Evolutionary conservation across 2,329 filamentous ascomycete species (phyloP), one percentile per base, ranked within the genome.

Genomic region (Arthrobotrys pseudoclavata): DNA sequence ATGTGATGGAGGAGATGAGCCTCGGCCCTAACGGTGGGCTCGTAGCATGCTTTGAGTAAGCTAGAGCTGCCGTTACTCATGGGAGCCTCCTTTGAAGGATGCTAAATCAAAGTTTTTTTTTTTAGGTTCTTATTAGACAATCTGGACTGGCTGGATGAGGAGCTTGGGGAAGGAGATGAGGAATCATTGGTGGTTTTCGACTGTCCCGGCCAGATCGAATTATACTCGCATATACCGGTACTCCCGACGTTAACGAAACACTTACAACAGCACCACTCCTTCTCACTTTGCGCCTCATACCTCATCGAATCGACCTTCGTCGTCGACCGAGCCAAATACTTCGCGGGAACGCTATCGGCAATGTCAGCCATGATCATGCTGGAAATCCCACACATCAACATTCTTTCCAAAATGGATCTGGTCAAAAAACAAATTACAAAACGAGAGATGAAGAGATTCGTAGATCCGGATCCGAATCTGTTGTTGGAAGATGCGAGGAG

Each of bases 331-430:
- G 92, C 96, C 82, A 99, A 98, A 85, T 99, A 97, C 87, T 98
- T 99, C 84, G 91, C 96, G 0, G 96, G 96, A 12, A 97, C 96
- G 0, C 86, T 99, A 76, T 96, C 92, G 83, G 96, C 96, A 80
- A 98, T 99, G 96, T 96, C 92, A 82, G 94, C 96, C 80, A 99
- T 99, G 96, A 90, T 99, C 82, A 96, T 98, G 93, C 89, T 99
- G 79, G 96, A 98, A 85, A 90, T 98, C 80, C 96, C 96, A 3
- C 96, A 99, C 83, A 90, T 99, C 83, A 99, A 99, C 83, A 91
- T 99, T 77, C 86, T 99, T 69, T 96, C 92, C 83, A 99, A 99
- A 86, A 98, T 98, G 94, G 96, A 99, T 83, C 88, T 98, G 78
- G 90, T 98, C 80, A 96, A 96, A 83, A 93, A 92, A 45, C 92